Conservation (phyloP, 2,329 filamentous ascomycete species). For the Calonectria hawksworthii region DNA sequence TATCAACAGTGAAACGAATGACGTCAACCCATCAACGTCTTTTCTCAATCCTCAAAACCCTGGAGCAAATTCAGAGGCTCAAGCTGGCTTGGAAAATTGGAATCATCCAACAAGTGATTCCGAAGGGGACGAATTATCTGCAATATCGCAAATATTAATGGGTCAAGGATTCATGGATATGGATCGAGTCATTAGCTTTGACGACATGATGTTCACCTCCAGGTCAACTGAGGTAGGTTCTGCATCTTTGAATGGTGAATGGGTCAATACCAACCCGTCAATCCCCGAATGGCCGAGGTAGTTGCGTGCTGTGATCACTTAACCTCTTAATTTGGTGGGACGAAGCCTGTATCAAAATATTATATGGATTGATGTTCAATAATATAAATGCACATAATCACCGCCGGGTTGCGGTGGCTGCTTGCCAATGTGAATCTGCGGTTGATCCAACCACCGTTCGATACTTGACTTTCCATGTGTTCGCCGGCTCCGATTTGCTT, state of each 20-base stretch:
- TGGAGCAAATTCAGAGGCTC: not conserved
- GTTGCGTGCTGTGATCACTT: not conserved
- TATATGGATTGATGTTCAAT: not conserved
- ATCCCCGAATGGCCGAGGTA: not conserved
- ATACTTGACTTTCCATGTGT: not conserved
- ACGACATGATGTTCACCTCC: slow-evolving; percentile 48
- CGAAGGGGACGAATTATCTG: slow-evolving; percentile 42
- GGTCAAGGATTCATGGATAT: slow-evolving; percentile 50
- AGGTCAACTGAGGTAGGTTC: not conserved
- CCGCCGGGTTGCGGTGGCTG: not conserved
- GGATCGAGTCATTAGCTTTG: slow-evolving; percentile 53
- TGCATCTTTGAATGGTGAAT: not conserved
- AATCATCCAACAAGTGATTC: slow-evolving; percentile 1
- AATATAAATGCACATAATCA: not conserved
- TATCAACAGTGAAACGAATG: not conserved
- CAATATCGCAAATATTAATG: slow-evolving; percentile 50
- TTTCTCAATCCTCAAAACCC: not conserved
- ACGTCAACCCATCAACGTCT: not conserved
- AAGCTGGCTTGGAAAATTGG: not conserved
- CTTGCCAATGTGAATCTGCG: not conserved
- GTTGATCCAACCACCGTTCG: slow-evolving; percentile 11
- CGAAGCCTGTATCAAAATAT: not conserved
- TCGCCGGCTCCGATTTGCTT: not conserved
- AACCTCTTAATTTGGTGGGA: not conserved
- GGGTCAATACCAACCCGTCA: not conserved